Conservation (phyloP, 371 early-diverging fungal species). For the Conidiobolus incongruus region DNA sequence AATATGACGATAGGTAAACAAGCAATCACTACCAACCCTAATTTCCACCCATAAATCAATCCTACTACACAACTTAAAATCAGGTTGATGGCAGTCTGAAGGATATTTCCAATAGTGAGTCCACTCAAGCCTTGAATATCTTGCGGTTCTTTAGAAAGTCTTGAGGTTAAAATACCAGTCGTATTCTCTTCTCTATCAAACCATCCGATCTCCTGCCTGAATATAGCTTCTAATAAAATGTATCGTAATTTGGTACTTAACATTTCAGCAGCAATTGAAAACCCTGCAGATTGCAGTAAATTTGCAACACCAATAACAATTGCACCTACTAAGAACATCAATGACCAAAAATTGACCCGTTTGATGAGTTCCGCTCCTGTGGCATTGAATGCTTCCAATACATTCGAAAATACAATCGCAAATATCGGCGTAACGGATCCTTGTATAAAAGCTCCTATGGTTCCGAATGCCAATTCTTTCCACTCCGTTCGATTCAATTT, state of each 20-base stretch:
- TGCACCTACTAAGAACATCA: constrained; percentile 45
- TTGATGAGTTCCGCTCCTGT: constrained; percentile 10
- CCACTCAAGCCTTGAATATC: too few species aligned
- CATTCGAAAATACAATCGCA: constrained; percentile 23
- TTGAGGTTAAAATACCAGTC: too few species aligned
- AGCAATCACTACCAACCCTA: constrained; percentile 28
- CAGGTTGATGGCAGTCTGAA: constrained; percentile 6
- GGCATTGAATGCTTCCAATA: constrained; percentile 16
- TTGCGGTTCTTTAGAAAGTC: too few species aligned
- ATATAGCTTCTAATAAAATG: too few species aligned
- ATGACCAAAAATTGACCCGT: constrained; percentile 44
- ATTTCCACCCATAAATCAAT: constrained; percentile 25
- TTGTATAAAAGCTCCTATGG: constrained; percentile 8
- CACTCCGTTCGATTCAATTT: constrained; percentile 9
- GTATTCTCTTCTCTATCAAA: too few species aligned
- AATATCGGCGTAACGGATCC: constrained; percentile 17
- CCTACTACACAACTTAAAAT: constrained; percentile 17
- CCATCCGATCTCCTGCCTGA: too few species aligned
- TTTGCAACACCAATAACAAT: constrained; percentile 20
- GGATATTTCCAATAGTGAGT: constrained; percentile 6
- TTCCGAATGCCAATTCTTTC: constrained; percentile 6
- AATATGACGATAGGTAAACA: constrained; percentile 22
- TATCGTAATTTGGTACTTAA: constrained; percentile 35
- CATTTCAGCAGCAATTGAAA: constrained; percentile 25
- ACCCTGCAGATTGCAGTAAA: constrained; percentile 13